These are phyloP conservation scores for Populus hybrid DNA, from an alignment of 441 rosid species.

Conservation along the genomic window DNA sequence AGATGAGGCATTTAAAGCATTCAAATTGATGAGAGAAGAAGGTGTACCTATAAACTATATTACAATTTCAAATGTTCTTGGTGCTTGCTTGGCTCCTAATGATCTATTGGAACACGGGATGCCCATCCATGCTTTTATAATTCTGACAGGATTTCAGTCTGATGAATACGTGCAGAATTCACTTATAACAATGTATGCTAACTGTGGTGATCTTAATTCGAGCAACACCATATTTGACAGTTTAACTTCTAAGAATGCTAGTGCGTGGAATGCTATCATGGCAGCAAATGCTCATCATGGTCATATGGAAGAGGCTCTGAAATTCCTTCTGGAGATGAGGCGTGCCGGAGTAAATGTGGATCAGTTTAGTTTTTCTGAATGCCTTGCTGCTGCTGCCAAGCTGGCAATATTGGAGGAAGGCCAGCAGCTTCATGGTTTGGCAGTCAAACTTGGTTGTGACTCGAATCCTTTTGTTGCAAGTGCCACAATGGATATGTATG, in stretches of 20 bases:
- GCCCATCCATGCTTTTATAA: conserved; percentile 57
- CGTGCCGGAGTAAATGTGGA: conserved; percentile 52
- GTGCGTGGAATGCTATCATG: conserved; percentile 72
- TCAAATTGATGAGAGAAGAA: conserved; percentile 57
- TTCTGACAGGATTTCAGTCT: conserved; percentile 56
- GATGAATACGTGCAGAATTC: conserved; percentile 59
- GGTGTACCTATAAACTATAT: conserved; percentile 50
- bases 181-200: conserved; percentile 78
- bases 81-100: conserved; percentile 52
- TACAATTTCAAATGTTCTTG: conserved; percentile 61
- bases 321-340: conserved; percentile 56
- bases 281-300: conserved; percentile 72
- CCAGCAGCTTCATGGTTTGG: conserved; percentile 65
- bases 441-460: conserved; percentile 61
- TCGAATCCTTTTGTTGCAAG: conserved; percentile 53
- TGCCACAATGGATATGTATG: conserved; percentile 85
- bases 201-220: conserved; percentile 67
- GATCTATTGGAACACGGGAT: conserved; percentile 49
- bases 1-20: conserved; percentile 43
- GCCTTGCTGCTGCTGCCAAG: conserved; percentile 75
- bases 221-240: conserved; percentile 50
- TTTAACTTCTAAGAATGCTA: conserved; percentile 38
- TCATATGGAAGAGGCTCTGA: conserved; percentile 62
- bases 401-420: conserved; percentile 85
- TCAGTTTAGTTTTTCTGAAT: conserved; percentile 72